These are phyloP conservation scores for Pseudogymnoascus sp. DNA, from an alignment of 2,329 filamentous ascomycete genomes.

Conservation along the genomic window DNA sequence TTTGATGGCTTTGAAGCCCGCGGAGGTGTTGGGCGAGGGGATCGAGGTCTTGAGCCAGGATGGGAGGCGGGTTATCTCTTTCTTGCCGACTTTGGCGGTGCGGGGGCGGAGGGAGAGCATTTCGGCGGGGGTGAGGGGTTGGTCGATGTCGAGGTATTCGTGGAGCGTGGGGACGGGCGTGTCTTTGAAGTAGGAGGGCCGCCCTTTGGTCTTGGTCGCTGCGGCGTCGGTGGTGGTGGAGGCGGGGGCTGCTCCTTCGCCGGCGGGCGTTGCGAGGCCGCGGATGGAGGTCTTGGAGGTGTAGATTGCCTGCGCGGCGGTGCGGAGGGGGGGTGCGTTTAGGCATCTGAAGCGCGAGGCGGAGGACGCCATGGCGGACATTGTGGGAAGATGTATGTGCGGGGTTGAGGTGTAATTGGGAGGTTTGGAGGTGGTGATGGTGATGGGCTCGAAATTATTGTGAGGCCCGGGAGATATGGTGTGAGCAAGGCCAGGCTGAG, in stretches of 20 bases:
- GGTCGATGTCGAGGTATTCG: slow-evolving; percentile 44
- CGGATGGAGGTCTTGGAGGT: slow-evolving; percentile 13
- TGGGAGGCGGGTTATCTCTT: slow-evolving; percentile 67
- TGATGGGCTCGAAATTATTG: background rate
- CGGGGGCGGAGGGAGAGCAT: slow-evolving; percentile 46
- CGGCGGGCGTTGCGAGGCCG: slow-evolving; percentile 14
- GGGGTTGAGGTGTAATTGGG: background rate
- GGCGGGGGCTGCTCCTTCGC: too few species aligned
- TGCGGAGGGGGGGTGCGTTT: slow-evolving; percentile 22
- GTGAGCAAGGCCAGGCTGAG: background rate
- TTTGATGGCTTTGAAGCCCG: slow-evolving; percentile 92
- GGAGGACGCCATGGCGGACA: slow-evolving; percentile 21
- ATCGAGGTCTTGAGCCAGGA: slow-evolving; percentile 96
- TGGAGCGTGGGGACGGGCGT: slow-evolving; percentile 45
- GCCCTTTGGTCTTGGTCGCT: slow-evolving; percentile 18
- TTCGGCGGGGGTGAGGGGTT: slow-evolving; percentile 41
- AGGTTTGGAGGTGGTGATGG: background rate
- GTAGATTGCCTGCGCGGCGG: slow-evolving; percentile 17
- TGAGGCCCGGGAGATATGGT: background rate
- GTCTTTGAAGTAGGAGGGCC: slow-evolving; percentile 30
- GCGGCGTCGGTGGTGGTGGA: slow-evolving; percentile 2
- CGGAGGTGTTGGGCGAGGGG: slow-evolving; percentile 56
- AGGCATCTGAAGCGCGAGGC: slow-evolving; percentile 22
- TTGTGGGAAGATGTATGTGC: background rate
- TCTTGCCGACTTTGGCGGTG: slow-evolving; percentile 58